Conservation (phyloP, 2,329 filamentous ascomycete species). For the Cladosporium halotolerans region DNA sequence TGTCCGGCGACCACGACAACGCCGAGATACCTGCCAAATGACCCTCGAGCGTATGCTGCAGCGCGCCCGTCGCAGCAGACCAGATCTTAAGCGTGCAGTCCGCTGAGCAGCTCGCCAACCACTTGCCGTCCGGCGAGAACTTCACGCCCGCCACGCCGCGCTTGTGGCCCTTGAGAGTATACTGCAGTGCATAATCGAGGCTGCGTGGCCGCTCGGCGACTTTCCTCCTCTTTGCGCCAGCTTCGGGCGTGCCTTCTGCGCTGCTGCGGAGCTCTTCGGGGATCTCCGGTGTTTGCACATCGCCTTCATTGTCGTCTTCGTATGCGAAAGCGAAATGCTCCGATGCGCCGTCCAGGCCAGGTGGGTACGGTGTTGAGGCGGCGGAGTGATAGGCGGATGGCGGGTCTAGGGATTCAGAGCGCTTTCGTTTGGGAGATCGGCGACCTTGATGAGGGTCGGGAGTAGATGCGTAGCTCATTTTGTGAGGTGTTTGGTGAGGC, state of each 20-base stretch:
- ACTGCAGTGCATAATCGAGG: constrained; percentile 63
- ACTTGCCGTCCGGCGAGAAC: constrained; percentile 83
- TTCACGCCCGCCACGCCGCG: constrained; percentile 76
- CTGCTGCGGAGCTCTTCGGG: constrained; percentile 19
- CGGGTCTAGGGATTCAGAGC: constrained; percentile 13
- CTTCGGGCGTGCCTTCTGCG: constrained; percentile 1
- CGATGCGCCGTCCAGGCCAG: neutral
- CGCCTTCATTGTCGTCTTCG: constrained; percentile 25
- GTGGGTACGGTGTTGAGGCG: constrained; percentile 5
- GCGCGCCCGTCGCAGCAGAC: constrained; percentile 69
- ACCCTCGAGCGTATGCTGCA: constrained; percentile 84
- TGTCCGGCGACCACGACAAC: constrained; percentile 90
- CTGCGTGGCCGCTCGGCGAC: constrained; percentile 43
- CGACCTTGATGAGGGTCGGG: constrained; percentile 13
- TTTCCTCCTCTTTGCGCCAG: constrained; percentile 14
- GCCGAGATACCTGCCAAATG: constrained; percentile 90
- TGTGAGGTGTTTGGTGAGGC: neutral
- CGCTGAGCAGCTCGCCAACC: constrained; percentile 80
- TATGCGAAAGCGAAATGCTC: constrained; percentile 26
- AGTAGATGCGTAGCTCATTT: constrained; percentile 12
- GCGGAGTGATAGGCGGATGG: constrained; percentile 10
- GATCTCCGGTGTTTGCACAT: constrained; percentile 22
- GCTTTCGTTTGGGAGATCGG: constrained; percentile 25
- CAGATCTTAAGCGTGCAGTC: constrained; percentile 90
- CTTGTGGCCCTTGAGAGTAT: constrained; percentile 70